Conservation (phyloP, 768 basidiomycete genomes). For the Mycena latifolia region DNA sequence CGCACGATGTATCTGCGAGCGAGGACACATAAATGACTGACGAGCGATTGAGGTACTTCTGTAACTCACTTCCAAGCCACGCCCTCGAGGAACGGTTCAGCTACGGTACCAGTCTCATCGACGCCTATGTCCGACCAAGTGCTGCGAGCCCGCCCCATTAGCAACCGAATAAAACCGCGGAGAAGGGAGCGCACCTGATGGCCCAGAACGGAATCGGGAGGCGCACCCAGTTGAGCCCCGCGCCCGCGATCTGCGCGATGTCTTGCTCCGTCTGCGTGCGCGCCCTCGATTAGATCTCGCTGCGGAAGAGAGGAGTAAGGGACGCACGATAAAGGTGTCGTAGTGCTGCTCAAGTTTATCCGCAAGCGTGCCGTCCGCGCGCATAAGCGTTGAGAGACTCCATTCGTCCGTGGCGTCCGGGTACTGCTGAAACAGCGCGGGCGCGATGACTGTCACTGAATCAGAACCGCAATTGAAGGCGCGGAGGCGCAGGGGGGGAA, state of each 20-base stretch:
- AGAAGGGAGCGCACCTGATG: conserved; percentile 43
- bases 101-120: not conserved
- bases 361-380: conserved; percentile 64
- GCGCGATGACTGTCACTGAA: no score
- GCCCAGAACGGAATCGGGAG: conserved; percentile 83
- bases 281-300: no score
- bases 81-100: conserved; percentile 80
- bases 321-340: conserved; percentile 82
- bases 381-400: conserved; percentile 76
- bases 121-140: conserved; percentile 61
- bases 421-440: conserved; percentile 78
- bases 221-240: no score
- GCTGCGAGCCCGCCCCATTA: not conserved
- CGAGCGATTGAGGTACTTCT: not conserved
- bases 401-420: conserved; percentile 76
- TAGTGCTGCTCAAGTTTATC: conserved; percentile 80
- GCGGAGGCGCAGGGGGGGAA: no score
- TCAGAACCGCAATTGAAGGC: no score
- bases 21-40: not conserved
- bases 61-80: conserved; percentile 78
- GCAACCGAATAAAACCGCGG: no score
- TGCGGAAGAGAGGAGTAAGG: no score
- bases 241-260: no score
- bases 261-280: conserved; percentile 69
- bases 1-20: conserved; percentile 74